Evolutionary conservation across 192 early-diverging fungal species (phyloP).

Genomic region (Phycomyces blakesleeanus): DNA sequence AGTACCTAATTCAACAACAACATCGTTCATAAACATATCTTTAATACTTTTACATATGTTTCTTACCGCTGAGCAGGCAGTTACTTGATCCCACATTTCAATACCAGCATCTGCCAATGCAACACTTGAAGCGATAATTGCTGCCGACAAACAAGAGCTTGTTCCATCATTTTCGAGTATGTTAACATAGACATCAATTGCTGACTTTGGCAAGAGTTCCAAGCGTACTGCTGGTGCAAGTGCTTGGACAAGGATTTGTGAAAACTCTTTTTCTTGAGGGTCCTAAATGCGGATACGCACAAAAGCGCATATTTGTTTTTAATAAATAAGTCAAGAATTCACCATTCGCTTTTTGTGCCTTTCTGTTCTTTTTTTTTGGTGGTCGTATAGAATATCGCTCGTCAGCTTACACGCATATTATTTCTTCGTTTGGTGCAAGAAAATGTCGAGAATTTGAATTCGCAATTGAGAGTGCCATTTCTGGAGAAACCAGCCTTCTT

Average conservation of each 20-base stretch:
- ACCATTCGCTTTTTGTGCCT: neutral
- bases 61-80: conserved; percentile 65
- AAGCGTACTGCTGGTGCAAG: conserved; percentile 69
- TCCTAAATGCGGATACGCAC: too few species aligned
- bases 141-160: conserved; percentile 58
- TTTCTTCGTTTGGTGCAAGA: conserved; percentile 55
- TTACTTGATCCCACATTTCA: conserved; percentile 80
- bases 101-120: conserved; percentile 81
- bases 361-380: neutral
- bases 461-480: conserved; percentile 61
- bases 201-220: conserved; percentile 68
- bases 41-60: neutral
- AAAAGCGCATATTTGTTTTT: conserved; percentile 1
- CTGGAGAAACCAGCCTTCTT: conserved; percentile 49
- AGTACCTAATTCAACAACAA: neutral
- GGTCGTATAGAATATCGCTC: neutral
- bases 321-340: neutral
- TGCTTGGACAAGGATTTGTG: conserved; percentile 57
- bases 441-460: conserved; percentile 77
- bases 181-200: conserved; percentile 54
- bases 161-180: conserved; percentile 70
- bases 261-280: conserved; percentile 62
- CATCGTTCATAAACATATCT: neutral
- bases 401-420: conserved; percentile 20
- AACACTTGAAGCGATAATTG: conserved; percentile 61